These are phyloP conservation scores for Ailanthus altissimus DNA, from an alignment of 345 rosid species.

Conservation along the genomic window DNA sequence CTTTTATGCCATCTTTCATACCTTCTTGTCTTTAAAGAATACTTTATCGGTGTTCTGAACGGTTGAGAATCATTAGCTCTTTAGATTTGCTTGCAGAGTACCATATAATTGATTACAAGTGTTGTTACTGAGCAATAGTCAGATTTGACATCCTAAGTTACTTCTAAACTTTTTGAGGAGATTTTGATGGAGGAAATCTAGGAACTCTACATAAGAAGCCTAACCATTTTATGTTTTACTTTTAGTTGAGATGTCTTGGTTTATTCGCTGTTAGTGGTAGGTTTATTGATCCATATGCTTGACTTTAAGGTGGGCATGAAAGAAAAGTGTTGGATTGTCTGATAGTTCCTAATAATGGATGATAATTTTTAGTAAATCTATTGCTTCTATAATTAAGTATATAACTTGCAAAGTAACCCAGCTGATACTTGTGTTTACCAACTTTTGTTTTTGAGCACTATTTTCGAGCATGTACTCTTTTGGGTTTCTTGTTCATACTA, in stretches of 20 bases:
- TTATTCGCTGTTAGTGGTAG: background rate
- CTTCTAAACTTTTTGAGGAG: too few relatives aligned
- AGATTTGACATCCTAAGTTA: background rate
- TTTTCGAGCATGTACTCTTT: background rate
- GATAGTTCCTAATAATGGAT: too few relatives aligned
- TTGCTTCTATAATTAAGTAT: background rate
- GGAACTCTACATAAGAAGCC: background rate
- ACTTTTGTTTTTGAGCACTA: background rate
- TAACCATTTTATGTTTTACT: background rate
- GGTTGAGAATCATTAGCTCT: background rate
- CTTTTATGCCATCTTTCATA: background rate
- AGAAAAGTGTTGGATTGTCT: background rate
- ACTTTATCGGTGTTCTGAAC: background rate
- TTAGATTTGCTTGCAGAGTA: background rate
- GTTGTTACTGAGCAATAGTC: background rate
- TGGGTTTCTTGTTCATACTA: background rate
- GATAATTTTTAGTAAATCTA: background rate
- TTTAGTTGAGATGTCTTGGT: background rate
- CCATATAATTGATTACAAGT: background rate
- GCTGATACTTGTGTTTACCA: background rate
- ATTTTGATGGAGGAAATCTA: background rate
- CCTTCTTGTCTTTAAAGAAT: background rate
- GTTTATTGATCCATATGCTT: background rate
- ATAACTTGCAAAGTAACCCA: background rate
- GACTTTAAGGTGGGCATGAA: background rate